Conservation (phyloP, 2,329 filamentous ascomycete genomes). For the Colletotrichum higginsianum region DNA sequence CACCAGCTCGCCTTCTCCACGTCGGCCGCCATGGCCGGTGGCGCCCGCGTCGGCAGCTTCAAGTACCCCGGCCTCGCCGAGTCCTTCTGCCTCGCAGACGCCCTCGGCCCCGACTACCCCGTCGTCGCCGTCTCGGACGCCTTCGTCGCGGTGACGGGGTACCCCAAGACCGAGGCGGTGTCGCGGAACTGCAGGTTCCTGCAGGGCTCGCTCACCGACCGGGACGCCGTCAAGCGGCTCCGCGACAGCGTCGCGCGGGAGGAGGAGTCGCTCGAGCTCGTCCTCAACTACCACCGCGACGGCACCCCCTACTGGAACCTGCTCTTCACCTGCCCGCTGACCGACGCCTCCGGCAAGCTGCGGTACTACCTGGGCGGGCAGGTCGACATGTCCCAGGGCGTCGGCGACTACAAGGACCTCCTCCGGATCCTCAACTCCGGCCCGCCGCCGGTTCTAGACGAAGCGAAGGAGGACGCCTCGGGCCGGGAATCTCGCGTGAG, state of each 20-base stretch:
- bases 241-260: conserved; percentile 57
- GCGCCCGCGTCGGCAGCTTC: conserved; percentile 47
- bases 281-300: conserved; percentile 66
- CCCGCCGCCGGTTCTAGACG: conserved; percentile 25
- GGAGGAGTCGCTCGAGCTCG: conserved; percentile 63
- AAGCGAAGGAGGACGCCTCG: conserved; percentile 18
- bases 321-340: conserved; percentile 67
- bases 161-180: conserved; percentile 62
- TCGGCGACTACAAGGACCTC: conserved; percentile 66
- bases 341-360: conserved; percentile 62
- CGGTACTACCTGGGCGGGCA: conserved; percentile 70
- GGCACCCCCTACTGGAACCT: conserved; percentile 71
- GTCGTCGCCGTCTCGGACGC: conserved; percentile 65
- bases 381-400: conserved; percentile 69
- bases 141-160: conserved; percentile 67
- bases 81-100: conserved; percentile 72
- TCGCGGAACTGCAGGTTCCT: conserved; percentile 66
- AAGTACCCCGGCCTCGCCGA: conserved; percentile 69
- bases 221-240: conserved; percentile 57
- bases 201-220: conserved; percentile 63
- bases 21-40: conserved; percentile 58
- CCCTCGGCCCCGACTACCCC: conserved; percentile 63
- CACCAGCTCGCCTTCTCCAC: conserved; percentile 65
- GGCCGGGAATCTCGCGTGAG: conserved; percentile 30
- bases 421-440: conserved; percentile 63